Percentiles rank a stretch among this genome's conserved stretches.
phyloP scores from a whole-genome alignment of 2,329 filamentous ascomycete genomes.

The Alternaria triticimaculans region DNA sequence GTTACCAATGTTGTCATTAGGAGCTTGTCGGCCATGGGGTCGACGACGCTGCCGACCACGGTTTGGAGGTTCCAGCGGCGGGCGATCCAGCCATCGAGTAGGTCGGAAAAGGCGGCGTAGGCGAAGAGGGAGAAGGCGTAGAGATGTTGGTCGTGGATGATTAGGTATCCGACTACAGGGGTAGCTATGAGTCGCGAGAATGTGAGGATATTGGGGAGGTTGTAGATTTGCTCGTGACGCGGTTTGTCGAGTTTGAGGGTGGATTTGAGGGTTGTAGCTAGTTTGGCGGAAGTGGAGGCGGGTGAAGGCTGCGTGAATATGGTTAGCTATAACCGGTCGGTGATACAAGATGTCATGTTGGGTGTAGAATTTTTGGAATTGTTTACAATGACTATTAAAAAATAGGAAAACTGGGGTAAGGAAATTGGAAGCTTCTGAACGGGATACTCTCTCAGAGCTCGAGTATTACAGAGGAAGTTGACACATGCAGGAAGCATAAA shows the following conservation, averaged over 20 bases:
- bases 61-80: conserved; percentile 86
- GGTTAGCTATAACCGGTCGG: conserved; percentile 2
- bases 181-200: conserved; percentile 83
- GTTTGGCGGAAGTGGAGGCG: conserved; percentile 24
- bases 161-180: conserved; percentile 85
- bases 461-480: background rate
- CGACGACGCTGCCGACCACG: conserved; percentile 89
- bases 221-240: conserved; percentile 87
- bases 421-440: too few species aligned
- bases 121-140: conserved; percentile 85
- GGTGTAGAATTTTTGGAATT: background rate
- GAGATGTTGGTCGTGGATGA: conserved; percentile 80
- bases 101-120: conserved; percentile 89
- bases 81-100: conserved; percentile 94
- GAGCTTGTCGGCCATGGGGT: conserved; percentile 92
- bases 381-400: background rate
- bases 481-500: background rate
- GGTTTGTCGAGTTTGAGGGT: conserved; percentile 38
- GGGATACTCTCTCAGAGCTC: too few species aligned
- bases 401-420: background rate
- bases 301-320: background rate
- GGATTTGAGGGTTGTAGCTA: conserved; percentile 38
- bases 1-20: conserved; percentile 94
- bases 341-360: background rate
- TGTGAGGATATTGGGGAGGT: conserved; percentile 91